Evolutionary conservation across 2,329 filamentous ascomycete species (phyloP), one percentile per base, ranked within the genome.

Genomic region (Thelonectria blattea): DNA sequence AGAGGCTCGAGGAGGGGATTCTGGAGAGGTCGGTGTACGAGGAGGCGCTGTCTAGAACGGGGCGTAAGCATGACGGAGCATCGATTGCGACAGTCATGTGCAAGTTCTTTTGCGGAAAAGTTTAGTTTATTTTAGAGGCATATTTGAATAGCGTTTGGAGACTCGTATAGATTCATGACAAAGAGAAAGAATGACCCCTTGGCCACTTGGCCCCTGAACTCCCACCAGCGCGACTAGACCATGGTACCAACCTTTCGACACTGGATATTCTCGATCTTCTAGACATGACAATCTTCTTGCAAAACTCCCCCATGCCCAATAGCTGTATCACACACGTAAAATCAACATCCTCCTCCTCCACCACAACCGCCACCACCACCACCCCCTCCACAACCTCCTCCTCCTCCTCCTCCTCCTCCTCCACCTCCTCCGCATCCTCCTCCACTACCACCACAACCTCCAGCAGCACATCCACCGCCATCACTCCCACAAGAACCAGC

Each of bases 401-500:
- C 54, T 48, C 67, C 55, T 5, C 60, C 53, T 1, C 66, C 61
- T 2, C 58, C 61, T 14, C 61, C 65, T 2, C 58, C 62, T 2
- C 56, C 60, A 12, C 59, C 62, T 6, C 62, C 57, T 37, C 60
- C 52, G 12, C 45, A 58, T 7, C 65, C 62, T 14, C 65, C 61
- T 11, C 59, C 61, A 2, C 61, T 57, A 14, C 58, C 58, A 12
- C 65, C 66, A 5, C 67, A 64, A 20, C 65, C 68, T 9, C 67
- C 63, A 4, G 63, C 62, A 6, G 65, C 62, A 20, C 70, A 70
- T 12, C 77, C 34, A 37, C 34, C 78, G 3, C 82, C 81, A 2
- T 76, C 75, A 0, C 39, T 32, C 32, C 58, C 64, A n/a, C 70
- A 70, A 12, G 77, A 77, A 2, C 82, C 81, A 4, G 76, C 76